Evolutionary conservation across 768 basidiomycete species (phyloP).

Genomic region (Lentinula aciculospora): DNA sequence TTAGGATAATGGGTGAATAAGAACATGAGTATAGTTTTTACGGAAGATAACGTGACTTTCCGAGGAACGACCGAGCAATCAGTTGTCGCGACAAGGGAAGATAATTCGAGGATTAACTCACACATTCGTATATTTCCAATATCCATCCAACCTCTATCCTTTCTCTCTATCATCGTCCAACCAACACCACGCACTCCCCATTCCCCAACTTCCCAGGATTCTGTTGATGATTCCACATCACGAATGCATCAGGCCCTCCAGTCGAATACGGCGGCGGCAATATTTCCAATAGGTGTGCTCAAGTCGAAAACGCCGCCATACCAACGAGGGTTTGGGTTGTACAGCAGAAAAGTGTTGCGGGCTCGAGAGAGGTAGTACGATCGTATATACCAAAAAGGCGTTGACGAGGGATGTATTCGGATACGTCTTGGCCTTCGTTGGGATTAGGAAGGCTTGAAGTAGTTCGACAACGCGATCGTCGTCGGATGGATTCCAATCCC

Average conservation of each 20-base stretch:
- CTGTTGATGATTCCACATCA: background rate
- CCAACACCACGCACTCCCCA: conserved; percentile 1
- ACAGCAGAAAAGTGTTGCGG: background rate
- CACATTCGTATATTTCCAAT: background rate
- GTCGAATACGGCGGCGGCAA: background rate
- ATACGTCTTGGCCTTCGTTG: background rate
- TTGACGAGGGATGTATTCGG: background rate
- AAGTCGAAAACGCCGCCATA: background rate
- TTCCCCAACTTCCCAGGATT: background rate
- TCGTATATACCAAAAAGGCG: background rate
- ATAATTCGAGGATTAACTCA: background rate
- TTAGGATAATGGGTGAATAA: background rate
- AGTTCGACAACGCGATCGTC: background rate
- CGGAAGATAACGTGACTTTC: no score
- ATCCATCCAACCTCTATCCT: background rate
- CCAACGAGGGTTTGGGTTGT: background rate
- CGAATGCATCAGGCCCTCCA: background rate
- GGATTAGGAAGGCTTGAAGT: background rate
- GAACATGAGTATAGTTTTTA: no score
- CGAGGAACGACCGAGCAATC: background rate
- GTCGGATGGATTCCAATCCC: background rate
- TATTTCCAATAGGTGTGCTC: background rate
- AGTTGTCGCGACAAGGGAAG: background rate
- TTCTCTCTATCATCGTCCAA: background rate
- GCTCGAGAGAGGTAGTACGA: background rate